Evolutionary conservation across 2,329 filamentous ascomycete species (phyloP), one percentile per base, ranked within the genome.

Genomic region (Calonectria hawksworthii): DNA sequence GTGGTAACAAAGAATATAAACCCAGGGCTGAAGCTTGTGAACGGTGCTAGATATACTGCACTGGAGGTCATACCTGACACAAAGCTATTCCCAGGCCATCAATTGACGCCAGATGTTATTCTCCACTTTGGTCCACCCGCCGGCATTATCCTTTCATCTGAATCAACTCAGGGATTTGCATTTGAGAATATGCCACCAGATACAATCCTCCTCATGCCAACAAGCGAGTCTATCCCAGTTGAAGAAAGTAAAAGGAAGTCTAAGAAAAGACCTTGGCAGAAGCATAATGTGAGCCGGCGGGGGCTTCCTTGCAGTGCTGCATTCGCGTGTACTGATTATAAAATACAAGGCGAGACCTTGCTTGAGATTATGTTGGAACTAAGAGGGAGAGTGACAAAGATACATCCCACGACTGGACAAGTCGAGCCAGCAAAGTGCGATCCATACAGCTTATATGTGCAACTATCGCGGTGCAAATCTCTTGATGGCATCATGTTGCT

Each of bases 261-360:
- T 5, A 68, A 34, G 28, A 68, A 56, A 23, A 44, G 65, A 32
- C 71, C 59, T 8, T 74, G 59, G 67, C 67, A 70, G 34, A 38
- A 56, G 34, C 21, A 70, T 18, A 11, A 67, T 21, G 50, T 70
- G 16, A 59, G 11, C 10, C 38, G 59, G 1, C 21, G 32, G 13
- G 72, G 66, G 1, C 14, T 74, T 3, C 67, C 47, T 1, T 74
- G 36, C 11, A 30, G 30, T 3, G 14, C 67, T 4, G 66, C 47
- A 1, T 74, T 70, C 10, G 28, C 41, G 7, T 73, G 44, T 18
- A 73, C 44, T 13, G 50, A 74, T 32, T 74, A 70, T 18, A 74
- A 74, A 18, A 51, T 72, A 4, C 52, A 72, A 30, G 32, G 52
- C 0, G 9, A 16, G n/a, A 61, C 41, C 0, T 4, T 68, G 0